phyloP scores from a whole-genome alignment of 495 filamentous ascomycete species.

The Choiromyces venosus region DNA sequence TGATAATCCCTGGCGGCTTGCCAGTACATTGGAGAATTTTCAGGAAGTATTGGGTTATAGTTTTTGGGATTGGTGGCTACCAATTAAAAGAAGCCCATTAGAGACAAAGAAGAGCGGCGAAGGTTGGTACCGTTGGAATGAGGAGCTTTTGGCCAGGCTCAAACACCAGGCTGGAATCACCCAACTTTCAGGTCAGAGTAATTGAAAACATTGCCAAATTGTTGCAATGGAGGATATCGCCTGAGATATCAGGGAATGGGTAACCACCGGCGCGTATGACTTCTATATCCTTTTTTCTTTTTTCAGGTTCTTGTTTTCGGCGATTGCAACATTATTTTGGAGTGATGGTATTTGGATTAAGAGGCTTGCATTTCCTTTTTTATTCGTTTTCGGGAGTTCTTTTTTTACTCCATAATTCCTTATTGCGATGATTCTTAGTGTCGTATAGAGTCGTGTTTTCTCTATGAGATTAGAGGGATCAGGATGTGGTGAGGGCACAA shows the following conservation, averaged over 20 bases:
- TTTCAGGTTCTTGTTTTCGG: not conserved
- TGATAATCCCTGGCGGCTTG: constrained; percentile 75
- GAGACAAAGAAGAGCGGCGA: constrained; percentile 50
- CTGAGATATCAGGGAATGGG: not conserved
- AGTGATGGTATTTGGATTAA: not conserved
- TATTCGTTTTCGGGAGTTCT: not conserved
- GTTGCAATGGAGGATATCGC: not conserved
- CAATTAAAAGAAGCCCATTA: constrained; percentile 55
- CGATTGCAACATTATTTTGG: not conserved
- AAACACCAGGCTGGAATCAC: constrained; percentile 35
- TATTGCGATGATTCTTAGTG: not conserved
- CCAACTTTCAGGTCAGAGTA: not conserved
- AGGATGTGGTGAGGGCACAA: not conserved
- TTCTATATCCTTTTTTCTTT: not conserved
- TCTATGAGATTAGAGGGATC: not conserved
- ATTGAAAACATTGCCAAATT: not conserved
- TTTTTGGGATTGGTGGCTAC: constrained; percentile 68
- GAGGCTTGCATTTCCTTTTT: not conserved
- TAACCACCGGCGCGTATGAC: not conserved
- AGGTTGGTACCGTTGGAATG: constrained; percentile 41
- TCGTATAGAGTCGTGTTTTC: not conserved
- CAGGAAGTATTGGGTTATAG: constrained; percentile 67
- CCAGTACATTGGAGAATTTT: constrained; percentile 58
- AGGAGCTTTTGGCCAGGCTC: constrained; percentile 33
- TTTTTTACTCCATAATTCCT: not conserved